Evolutionary conservation across 768 basidiomycete genomes (phyloP).

Genomic region (Leccinum subgranulosum): DNA sequence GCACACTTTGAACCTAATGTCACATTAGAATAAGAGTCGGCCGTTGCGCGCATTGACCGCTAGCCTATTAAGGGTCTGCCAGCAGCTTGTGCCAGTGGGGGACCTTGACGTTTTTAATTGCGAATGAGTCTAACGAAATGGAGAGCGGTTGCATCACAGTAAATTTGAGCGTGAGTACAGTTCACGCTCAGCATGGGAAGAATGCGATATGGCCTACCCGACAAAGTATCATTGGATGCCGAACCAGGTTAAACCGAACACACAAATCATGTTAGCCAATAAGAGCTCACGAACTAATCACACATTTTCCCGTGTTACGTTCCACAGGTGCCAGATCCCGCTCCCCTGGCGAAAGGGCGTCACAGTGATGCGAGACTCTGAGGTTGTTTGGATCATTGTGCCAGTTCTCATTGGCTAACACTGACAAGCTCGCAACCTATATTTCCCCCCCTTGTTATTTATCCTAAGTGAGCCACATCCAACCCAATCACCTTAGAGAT

Average conservation of each 20-base stretch:
- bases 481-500: background rate
- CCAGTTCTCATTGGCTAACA: background rate
- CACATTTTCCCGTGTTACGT: background rate
- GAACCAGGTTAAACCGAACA: no score
- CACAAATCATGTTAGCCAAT: no score
- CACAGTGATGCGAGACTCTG: background rate
- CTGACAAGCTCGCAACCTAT: background rate
- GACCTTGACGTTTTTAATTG: background rate
- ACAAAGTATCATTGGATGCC: background rate
- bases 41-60: no score
- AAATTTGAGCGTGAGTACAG: background rate
- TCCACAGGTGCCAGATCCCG: background rate
- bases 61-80: background rate
- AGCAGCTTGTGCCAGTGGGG: background rate
- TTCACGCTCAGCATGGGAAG: no score
- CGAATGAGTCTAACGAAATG: background rate
- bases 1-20: background rate
- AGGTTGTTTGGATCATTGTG: background rate
- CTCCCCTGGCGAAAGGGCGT: background rate
- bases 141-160: background rate
- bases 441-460: background rate
- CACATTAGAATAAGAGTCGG: background rate
- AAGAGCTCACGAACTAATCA: background rate
- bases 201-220: no score
- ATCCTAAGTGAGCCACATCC: background rate